Conservation (phyloP, 768 basidiomycete genomes). For the Trametes cingulata region DNA sequence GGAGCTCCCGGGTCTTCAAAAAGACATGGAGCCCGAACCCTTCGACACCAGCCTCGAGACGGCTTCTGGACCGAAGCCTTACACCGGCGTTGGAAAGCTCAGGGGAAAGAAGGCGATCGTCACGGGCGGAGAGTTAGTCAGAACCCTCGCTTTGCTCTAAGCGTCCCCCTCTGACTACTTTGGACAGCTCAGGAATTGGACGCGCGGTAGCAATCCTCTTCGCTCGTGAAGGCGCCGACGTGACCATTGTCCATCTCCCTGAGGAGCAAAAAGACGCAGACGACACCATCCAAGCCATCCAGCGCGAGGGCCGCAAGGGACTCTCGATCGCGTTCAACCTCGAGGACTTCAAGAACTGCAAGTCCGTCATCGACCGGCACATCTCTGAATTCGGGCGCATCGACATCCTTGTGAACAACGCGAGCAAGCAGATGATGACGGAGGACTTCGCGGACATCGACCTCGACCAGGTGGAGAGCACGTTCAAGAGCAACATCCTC, state of each 20-base stretch:
- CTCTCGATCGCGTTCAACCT: constrained; percentile 45
- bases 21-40: constrained; percentile 44
- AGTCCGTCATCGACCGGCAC: constrained; percentile 46
- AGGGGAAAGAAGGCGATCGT: constrained; percentile 28
- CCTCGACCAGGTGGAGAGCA: constrained; percentile 53
- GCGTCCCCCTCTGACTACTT: neutral
- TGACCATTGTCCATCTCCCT: constrained; percentile 55
- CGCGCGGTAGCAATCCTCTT: constrained; percentile 50
- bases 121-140: constrained; percentile 26
- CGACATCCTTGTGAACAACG: constrained; percentile 64
- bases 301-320: constrained; percentile 41
- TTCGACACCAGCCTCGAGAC: constrained; percentile 48
- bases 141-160: neutral
- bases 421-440: constrained; percentile 48
- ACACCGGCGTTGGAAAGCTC: constrained; percentile 50
- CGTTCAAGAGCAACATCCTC: constrained; percentile 58
- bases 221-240: constrained; percentile 53
- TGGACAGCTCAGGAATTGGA: constrained; percentile 48
- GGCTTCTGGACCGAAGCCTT: constrained; percentile 50
- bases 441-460: constrained; percentile 50
- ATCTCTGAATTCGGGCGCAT: constrained; percentile 45
- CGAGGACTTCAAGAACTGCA: constrained; percentile 41
- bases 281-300: constrained; percentile 47
- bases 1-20: constrained; percentile 50
- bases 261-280: constrained; percentile 58